phyloP scores from a whole-genome alignment of 345 rosid genomes.

The Salix brachista region DNA sequence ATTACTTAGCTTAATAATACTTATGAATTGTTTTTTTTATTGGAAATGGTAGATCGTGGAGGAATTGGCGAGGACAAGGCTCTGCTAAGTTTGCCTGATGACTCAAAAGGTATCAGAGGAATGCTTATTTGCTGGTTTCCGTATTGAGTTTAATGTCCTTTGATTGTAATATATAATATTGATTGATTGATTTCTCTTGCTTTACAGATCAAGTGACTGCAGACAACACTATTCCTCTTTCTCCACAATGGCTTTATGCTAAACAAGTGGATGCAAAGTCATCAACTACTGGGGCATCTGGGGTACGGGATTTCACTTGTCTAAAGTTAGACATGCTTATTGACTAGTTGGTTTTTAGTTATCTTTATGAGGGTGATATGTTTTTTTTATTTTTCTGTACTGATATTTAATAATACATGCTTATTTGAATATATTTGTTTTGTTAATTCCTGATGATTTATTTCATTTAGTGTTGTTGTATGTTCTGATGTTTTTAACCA shows the following conservation, averaged over 20 bases:
- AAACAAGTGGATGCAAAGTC: slow-evolving; percentile 63
- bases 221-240: slow-evolving; percentile 83
- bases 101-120: slow-evolving; percentile 39
- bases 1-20: not conserved
- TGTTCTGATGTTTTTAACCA: not conserved
- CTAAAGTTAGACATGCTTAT: not conserved
- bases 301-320: not conserved
- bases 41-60: slow-evolving; percentile 18
- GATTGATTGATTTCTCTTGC: not conserved
- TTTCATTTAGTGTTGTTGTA: not conserved
- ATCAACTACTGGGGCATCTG: slow-evolving; percentile 20
- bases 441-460: not conserved
- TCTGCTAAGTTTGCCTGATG: slow-evolving; percentile 29
- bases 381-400: not conserved
- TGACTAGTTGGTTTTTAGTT: not conserved
- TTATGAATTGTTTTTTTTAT: not conserved
- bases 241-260: slow-evolving; percentile 93
- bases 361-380: not conserved
- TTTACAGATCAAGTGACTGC: slow-evolving; percentile 56
- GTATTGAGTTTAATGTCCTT: not conserved
- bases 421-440: not conserved
- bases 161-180: not conserved
- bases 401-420: not conserved
- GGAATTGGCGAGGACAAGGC: slow-evolving; percentile 43
- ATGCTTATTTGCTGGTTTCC: not conserved